phyloP scores from a whole-genome alignment of 441 rosid genomes.

The Hura crepitans region DNA sequence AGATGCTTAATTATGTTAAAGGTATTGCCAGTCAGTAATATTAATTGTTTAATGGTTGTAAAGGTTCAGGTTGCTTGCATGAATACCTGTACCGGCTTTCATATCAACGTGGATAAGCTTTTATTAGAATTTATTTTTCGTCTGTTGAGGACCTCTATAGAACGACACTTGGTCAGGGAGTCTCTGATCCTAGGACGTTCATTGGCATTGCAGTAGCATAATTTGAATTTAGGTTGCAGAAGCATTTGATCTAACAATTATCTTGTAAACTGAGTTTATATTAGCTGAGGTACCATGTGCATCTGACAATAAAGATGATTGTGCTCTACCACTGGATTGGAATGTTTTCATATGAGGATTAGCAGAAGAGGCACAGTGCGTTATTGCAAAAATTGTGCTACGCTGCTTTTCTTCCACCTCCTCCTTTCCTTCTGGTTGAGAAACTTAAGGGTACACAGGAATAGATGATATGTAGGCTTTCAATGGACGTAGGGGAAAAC shows the following conservation, averaged over 20 bases:
- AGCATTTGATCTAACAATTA: not conserved
- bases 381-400: not conserved
- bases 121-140: not conserved
- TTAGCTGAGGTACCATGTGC: not conserved
- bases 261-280: not conserved
- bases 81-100: not conserved
- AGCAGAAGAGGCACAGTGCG: not conserved
- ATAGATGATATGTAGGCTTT: not conserved
- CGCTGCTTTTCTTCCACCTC: not conserved
- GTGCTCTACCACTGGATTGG: no score
- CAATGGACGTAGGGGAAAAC: not conserved
- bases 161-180: not conserved
- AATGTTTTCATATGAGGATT: not conserved
- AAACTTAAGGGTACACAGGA: not conserved
- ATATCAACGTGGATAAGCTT: not conserved
- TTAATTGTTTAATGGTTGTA: not conserved
- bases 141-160: not conserved
- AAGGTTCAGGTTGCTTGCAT: not conserved
- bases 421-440: not conserved
- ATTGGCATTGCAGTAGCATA: not conserved
- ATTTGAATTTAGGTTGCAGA: not conserved
- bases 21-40: not conserved
- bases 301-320: not conserved
- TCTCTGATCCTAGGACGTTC: not conserved
- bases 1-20: constrained; percentile 9